A percentile compares a stretch with the other conserved stretches of the same genome.
These are phyloP conservation scores for Durusdinium trenchii DNA, from an alignment of 73 alveolate genomes.

Conservation along the genomic window DNA sequence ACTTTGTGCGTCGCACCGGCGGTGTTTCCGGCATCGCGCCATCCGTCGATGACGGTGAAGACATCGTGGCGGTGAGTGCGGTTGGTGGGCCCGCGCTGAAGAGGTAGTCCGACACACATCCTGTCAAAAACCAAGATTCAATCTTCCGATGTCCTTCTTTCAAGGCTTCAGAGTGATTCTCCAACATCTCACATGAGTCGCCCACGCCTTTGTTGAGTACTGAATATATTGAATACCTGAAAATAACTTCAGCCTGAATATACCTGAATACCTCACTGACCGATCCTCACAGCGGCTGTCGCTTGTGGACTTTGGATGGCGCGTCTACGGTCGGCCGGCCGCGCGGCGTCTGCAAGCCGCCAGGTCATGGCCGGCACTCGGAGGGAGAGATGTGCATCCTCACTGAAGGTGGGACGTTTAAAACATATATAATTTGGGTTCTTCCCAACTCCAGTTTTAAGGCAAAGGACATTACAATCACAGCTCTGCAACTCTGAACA, in stretches of 20 bases:
- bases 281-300: neutral
- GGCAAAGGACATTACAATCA: too few relatives aligned
- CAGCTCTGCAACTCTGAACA: too few relatives aligned
- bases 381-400: constrained; percentile 53
- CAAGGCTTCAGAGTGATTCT: neutral
- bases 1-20: neutral
- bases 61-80: too few relatives aligned
- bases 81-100: too few relatives aligned
- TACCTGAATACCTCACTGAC: neutral
- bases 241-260: neutral
- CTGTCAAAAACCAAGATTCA: too few relatives aligned
- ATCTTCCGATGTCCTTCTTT: too few relatives aligned
- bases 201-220: neutral
- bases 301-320: too few relatives aligned
- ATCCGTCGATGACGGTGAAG: neutral
- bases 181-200: neutral
- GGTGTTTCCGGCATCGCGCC: neutral
- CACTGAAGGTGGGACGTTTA: constrained; percentile 14
- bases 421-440: too few relatives aligned
- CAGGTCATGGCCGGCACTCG: constrained; percentile 45
- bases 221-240: neutral
- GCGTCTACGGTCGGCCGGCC: too few relatives aligned
- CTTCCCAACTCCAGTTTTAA: too few relatives aligned
- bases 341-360: neutral
- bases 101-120: too few relatives aligned